Conservation (phyloP, 768 basidiomycete genomes). For the Lactarius hengduanensis region DNA sequence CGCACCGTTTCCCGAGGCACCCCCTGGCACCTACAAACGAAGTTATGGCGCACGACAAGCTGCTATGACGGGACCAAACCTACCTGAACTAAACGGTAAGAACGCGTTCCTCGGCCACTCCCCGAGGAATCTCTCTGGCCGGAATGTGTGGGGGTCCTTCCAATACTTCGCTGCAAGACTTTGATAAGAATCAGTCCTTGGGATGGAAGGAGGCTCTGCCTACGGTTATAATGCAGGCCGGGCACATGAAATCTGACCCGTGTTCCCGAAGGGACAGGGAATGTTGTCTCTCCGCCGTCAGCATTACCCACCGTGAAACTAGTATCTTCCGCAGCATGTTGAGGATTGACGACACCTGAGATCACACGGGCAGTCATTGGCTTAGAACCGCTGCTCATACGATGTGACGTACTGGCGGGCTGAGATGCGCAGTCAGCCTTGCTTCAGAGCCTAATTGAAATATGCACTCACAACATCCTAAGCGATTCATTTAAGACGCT, state of each 20-base stretch:
- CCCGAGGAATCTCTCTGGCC: slow-evolving; percentile 38
- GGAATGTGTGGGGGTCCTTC: slow-evolving; percentile 51
- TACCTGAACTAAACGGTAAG: slow-evolving; percentile 35
- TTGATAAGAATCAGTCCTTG: neutral
- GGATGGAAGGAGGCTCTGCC: neutral
- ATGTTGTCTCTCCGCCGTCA: slow-evolving; percentile 39
- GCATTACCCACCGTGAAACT: slow-evolving; percentile 37
- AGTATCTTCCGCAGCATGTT: slow-evolving; percentile 47
- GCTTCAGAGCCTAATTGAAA: neutral
- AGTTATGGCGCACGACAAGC: neutral
- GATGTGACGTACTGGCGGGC: slow-evolving; percentile 14
- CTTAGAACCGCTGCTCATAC: neutral
- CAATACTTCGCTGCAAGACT: slow-evolving; percentile 49
- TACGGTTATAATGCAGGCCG: slow-evolving; percentile 54
- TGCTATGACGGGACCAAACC: neutral
- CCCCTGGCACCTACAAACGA: slow-evolving; percentile 23
- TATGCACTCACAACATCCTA: slow-evolving; percentile 38
- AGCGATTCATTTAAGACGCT: slow-evolving; percentile 53
- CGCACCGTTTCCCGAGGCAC: slow-evolving; percentile 30
- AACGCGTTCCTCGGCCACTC: slow-evolving; percentile 39
- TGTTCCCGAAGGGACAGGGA: slow-evolving; percentile 47
- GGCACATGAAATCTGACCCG: slow-evolving; percentile 39
- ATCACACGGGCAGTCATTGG: slow-evolving; percentile 11
- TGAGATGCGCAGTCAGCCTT: neutral
- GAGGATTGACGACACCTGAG: slow-evolving; percentile 45